Conservation (phyloP, 169 alveolate species). For the Miamiensis avidus region DNA sequence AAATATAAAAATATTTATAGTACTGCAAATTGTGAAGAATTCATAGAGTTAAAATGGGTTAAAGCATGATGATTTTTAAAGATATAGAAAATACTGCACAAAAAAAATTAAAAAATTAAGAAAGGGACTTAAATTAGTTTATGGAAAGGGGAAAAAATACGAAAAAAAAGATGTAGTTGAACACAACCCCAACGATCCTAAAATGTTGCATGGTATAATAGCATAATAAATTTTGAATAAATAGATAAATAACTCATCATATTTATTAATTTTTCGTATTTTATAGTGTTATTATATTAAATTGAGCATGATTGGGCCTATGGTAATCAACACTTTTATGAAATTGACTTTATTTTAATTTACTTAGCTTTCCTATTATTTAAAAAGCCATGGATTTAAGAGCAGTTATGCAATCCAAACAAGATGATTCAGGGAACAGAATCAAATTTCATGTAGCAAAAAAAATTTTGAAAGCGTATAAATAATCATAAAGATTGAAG, state of each 20-base stretch:
- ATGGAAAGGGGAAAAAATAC: constrained; percentile 7
- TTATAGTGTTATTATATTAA: constrained; percentile 10
- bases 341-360: not conserved
- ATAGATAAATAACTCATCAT: not conserved
- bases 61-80: constrained; percentile 23
- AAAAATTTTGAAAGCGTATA: constrained; percentile 13
- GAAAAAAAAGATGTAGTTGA: constrained; percentile 1
- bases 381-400: not conserved
- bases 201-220: constrained; percentile 1
- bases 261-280: no score
- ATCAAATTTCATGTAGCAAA: constrained; percentile 18
- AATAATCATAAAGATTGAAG: constrained; percentile 8
- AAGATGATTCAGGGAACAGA: constrained; percentile 4
- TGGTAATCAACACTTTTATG: not conserved
- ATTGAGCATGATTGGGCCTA: constrained; percentile 17
- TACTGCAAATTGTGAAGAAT: constrained; percentile 10
- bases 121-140: constrained; percentile 9
- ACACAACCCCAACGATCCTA: constrained; percentile 9
- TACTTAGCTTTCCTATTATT: no score
- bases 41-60: constrained; percentile 27
- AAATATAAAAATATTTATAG: no score
- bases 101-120: constrained; percentile 14
- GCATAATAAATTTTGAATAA: no score
- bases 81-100: constrained; percentile 26
- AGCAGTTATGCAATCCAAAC: not conserved